Base-by-base conservation (phyloP, 1,284 basidiomycete genomes). In the Sanguinoderma infundibulare region DNA sequence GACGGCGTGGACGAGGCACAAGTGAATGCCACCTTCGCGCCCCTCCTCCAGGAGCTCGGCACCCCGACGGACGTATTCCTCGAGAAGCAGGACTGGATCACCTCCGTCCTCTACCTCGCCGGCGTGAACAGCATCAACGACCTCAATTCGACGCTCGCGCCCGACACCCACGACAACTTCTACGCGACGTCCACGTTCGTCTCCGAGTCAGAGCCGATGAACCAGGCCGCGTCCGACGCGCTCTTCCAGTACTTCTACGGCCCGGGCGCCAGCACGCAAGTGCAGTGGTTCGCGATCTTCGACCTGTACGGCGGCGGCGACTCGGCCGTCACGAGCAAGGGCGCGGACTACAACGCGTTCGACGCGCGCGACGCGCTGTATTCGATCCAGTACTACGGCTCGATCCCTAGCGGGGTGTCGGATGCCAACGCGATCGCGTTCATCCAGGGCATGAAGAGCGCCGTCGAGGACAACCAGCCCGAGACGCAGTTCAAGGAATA, bases 121-220 rank as follows among this genome's bases (percentile, higher is more conserved):
- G 59, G 50, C 39, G 40, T 22, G 17, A 55, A 24, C 39, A 50
- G 39, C 7, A 24, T 44, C 32, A 24, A 22, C 30, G 30, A 42
- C 24, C 46, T 60, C 49, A 60, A 60, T 24, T 38, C 59, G 40
- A 60, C 59, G 26, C 38, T 52, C 30, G 49, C 44, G 2, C 53
- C 53, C 0, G 59, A 60, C 50, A 36, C 30, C 22, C 38, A 42
- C 39, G 59, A 60, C 39, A 30, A 39, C 34, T 60, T 60, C 59
- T 60, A 56, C 40, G 59, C 59, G 40, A 53, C 59, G 22, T 56
- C 55, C n/a, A 57, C 60, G 36, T 57, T 61, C 55, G 60, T 61
- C n/a, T 38, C 50, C 42, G 42, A 30, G 44, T 5, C 38, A 17
- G 54, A 56, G 39, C 46, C 50, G n/a, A 55, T 60, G 49, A 35